phyloP scores from a whole-genome alignment of 2,329 filamentous ascomycete species.

The Beauveria sp. region DNA sequence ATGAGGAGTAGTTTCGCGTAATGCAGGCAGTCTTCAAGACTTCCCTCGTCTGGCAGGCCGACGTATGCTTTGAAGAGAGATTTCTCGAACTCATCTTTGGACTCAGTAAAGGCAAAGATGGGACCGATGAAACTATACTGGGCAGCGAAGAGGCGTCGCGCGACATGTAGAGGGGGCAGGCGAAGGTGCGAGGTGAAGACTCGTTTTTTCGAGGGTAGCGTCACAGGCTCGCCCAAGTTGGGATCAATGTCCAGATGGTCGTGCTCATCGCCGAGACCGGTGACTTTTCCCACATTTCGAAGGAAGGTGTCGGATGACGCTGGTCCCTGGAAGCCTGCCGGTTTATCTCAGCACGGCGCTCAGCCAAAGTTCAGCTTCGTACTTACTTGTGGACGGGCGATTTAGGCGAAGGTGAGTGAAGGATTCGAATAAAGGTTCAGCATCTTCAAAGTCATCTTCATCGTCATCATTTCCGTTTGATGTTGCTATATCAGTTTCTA shows the following conservation, averaged over 20 bases:
- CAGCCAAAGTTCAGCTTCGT: not conserved
- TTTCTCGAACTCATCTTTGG: slow-evolving; percentile 34
- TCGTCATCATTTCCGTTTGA: slow-evolving; percentile 18
- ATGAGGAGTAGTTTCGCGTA: slow-evolving; percentile 46
- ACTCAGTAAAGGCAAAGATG: slow-evolving; percentile 46
- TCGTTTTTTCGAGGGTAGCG: slow-evolving; percentile 25
- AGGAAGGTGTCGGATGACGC: slow-evolving; percentile 32
- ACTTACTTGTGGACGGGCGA: slow-evolving; percentile 22
- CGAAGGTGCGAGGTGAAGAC: slow-evolving; percentile 21
- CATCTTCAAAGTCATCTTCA: slow-evolving; percentile 24
- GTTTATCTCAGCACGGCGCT: not conserved
- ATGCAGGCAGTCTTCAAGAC: slow-evolving; percentile 38
- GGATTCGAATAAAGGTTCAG: slow-evolving; percentile 24
- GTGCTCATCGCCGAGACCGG: slow-evolving; percentile 26
- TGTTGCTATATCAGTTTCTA: not conserved
- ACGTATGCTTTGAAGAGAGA: slow-evolving; percentile 37
- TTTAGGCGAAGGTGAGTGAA: slow-evolving; percentile 28
- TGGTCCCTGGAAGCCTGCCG: slow-evolving; percentile 26
- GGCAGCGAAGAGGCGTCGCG: slow-evolving; percentile 40
- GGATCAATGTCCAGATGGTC: slow-evolving; percentile 23
- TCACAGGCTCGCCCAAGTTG: slow-evolving; percentile 27
- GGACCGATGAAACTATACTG: slow-evolving; percentile 51
- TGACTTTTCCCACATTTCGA: slow-evolving; percentile 27
- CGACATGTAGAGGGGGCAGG: slow-evolving; percentile 42
- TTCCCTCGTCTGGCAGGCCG: slow-evolving; percentile 31